These are phyloP conservation scores for Primulina tabacum DNA, from an alignment of 257 asterid genomes.

Conservation along the genomic window DNA sequence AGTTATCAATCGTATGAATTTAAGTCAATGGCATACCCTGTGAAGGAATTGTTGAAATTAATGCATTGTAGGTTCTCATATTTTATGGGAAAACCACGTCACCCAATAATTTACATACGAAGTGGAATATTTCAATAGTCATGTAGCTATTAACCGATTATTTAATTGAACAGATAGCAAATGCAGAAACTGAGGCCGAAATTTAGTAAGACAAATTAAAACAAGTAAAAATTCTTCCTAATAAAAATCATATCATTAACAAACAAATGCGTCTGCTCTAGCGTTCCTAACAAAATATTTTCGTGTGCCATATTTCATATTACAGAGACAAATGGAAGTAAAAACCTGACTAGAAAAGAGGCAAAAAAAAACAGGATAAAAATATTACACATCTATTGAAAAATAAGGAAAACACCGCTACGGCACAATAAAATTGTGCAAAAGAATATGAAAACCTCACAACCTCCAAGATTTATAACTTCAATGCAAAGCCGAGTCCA, in stretches of 20 bases:
- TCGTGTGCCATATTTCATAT: slow-evolving; percentile 26
- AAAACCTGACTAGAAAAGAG: slow-evolving; percentile 29
- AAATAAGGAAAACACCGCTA: slow-evolving; percentile 28
- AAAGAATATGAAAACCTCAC: slow-evolving; percentile 55
- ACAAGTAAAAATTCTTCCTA: not conserved
- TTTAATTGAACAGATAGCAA: too few species aligned
- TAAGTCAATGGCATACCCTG: too few species aligned
- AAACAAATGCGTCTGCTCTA: slow-evolving; percentile 29
- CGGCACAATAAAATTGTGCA: slow-evolving; percentile 45
- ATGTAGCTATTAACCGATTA: too few species aligned
- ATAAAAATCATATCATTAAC: slow-evolving; percentile 33
- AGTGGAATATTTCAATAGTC: too few species aligned
- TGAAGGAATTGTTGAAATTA: too few species aligned
- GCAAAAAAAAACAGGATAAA: slow-evolving; percentile 5
- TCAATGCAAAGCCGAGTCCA: slow-evolving; percentile 28
- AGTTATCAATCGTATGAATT: too few species aligned
- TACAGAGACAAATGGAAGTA: slow-evolving; percentile 34
- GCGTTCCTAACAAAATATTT: slow-evolving; percentile 18
- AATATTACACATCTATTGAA: slow-evolving; percentile 24
- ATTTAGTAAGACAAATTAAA: not conserved
- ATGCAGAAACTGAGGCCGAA: not conserved
- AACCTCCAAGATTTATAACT: slow-evolving; percentile 33
- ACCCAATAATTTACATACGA: too few species aligned
- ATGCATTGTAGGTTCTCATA: too few species aligned
- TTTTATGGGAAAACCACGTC: too few species aligned